phyloP scores from a whole-genome alignment of 352 stramenopile genomes.

The Phytopythium mirpurense region DNA sequence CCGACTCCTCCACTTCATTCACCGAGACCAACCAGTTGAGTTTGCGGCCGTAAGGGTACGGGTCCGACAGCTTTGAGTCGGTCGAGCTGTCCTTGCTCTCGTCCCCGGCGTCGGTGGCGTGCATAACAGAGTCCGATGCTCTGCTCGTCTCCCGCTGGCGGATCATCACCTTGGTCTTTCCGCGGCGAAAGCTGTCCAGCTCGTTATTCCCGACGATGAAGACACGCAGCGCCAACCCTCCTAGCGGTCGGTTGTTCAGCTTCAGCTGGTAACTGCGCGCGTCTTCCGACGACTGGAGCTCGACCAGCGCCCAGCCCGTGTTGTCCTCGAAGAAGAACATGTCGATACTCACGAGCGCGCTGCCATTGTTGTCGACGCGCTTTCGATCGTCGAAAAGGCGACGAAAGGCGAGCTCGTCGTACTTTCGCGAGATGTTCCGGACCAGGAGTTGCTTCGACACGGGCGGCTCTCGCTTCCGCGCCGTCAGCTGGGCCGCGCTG shows the following conservation, averaged over 20 bases:
- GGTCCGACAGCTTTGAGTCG: slow-evolving; percentile 7
- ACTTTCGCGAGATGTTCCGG: slow-evolving; percentile 56
- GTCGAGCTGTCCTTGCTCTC: slow-evolving; percentile 13
- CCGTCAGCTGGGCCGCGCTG: neutral
- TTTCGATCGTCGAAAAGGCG: slow-evolving; percentile 40
- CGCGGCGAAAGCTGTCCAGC: slow-evolving; percentile 56
- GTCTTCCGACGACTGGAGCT: slow-evolving; percentile 46
- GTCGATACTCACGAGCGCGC: slow-evolving; percentile 43
- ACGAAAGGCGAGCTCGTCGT: slow-evolving; percentile 31
- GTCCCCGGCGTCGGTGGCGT: slow-evolving; percentile 7
- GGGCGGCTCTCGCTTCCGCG: slow-evolving; percentile 7
- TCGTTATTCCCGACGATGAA: slow-evolving; percentile 50
- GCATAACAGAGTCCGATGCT: slow-evolving; percentile 8
- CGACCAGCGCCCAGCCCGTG: slow-evolving; percentile 68
- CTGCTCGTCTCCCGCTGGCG: slow-evolving; percentile 15
- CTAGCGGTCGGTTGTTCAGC: slow-evolving; percentile 53
- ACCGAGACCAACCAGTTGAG: slow-evolving; percentile 71
- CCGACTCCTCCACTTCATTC: slow-evolving; percentile 50
- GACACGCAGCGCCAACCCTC: slow-evolving; percentile 42
- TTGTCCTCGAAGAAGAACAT: slow-evolving; percentile 68
- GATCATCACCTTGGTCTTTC: slow-evolving; percentile 38
- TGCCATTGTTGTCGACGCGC: slow-evolving; percentile 3
- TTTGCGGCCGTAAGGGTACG: slow-evolving; percentile 65
- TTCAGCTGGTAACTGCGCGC: slow-evolving; percentile 43
- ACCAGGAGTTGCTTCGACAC: slow-evolving; percentile 65